phyloP scores from a whole-genome alignment of 257 asterid genomes.

The Paraleonurus japonicus region DNA sequence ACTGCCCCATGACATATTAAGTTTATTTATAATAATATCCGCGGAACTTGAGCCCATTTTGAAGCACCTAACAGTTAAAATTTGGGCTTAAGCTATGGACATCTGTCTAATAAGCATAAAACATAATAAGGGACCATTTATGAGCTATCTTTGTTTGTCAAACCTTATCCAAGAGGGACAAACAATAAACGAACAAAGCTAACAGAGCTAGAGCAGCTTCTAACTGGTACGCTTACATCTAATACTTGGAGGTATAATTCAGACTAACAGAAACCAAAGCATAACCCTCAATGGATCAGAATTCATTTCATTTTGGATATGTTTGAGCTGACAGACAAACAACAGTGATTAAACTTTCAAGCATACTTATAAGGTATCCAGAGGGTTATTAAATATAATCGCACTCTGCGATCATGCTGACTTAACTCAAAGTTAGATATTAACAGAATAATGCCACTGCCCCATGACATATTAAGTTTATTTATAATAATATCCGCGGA shows the following conservation, averaged over 20 bases:
- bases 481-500: too few relatives aligned
- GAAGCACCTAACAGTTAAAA: not conserved
- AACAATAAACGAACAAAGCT: not conserved
- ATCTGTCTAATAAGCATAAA: not conserved
- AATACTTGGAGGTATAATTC: not conserved
- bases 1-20: not conserved
- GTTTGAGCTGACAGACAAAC: conserved; percentile 1
- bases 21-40: conserved; percentile 1
- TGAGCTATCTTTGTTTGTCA: not conserved
- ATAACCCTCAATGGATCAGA: not conserved
- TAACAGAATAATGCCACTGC: too few relatives aligned
- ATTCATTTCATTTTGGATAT: not conserved
- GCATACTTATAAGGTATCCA: too few relatives aligned
- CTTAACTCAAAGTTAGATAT: too few relatives aligned
- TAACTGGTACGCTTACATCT: not conserved
- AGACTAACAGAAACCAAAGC: conserved; percentile 6
- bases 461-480: too few relatives aligned
- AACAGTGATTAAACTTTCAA: too few relatives aligned
- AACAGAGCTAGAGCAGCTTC: not conserved
- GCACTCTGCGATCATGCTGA: too few relatives aligned
- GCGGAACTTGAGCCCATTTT: not conserved
- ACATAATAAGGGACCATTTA: not conserved
- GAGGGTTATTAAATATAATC: too few relatives aligned
- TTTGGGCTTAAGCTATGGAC: not conserved
- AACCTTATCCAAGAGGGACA: not conserved